Evolutionary conservation across 2,329 filamentous ascomycete genomes (phyloP).

Genomic region (Neurospora sp.): DNA sequence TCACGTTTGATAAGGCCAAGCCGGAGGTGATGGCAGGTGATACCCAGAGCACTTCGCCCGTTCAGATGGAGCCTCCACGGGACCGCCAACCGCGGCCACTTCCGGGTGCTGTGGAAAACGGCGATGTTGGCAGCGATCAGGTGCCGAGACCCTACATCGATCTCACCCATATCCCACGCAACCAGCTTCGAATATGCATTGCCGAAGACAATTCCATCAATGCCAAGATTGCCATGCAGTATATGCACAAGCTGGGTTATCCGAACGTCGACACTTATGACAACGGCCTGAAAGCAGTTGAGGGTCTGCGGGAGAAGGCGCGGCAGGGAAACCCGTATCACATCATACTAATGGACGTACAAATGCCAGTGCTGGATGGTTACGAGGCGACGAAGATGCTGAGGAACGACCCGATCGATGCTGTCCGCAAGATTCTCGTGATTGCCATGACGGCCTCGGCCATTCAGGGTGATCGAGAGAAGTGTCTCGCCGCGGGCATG

Average conservation of each 20-base stretch:
- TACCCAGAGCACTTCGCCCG: conserved; percentile 29
- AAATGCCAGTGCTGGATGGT: conserved; percentile 89
- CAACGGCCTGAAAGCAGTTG: conserved; percentile 79
- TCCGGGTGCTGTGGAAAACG: conserved; percentile 8
- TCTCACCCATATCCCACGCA: conserved; percentile 62
- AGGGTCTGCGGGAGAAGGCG: conserved; percentile 67
- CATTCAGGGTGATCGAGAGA: conserved; percentile 89
- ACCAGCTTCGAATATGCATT: conserved; percentile 78
- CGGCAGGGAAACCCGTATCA: conserved; percentile 70
- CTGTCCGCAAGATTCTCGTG: conserved; percentile 74
- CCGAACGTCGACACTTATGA: conserved; percentile 74
- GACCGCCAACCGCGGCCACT: conserved; percentile 1
- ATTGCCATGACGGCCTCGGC: conserved; percentile 97
- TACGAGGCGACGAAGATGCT: conserved; percentile 84
- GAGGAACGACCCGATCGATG: conserved; percentile 63
- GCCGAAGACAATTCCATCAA: conserved; percentile 95
- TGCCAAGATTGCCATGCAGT: conserved; percentile 86
- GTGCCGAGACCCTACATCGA: conserved; percentile 45
- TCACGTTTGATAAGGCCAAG: conserved; percentile 76
- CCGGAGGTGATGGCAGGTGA: conserved; percentile 49
- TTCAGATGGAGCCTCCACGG: conserved; percentile 16
- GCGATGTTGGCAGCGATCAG: conserved; percentile 16
- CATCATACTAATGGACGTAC: conserved; percentile 88
- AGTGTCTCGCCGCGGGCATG: conserved; percentile 93
- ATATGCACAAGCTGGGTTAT: conserved; percentile 78